Percentiles rank a stretch among this genome's conserved stretches.
Conservation (phyloP, 345 rosid species). For the Hibiscus tridactylites region DNA sequence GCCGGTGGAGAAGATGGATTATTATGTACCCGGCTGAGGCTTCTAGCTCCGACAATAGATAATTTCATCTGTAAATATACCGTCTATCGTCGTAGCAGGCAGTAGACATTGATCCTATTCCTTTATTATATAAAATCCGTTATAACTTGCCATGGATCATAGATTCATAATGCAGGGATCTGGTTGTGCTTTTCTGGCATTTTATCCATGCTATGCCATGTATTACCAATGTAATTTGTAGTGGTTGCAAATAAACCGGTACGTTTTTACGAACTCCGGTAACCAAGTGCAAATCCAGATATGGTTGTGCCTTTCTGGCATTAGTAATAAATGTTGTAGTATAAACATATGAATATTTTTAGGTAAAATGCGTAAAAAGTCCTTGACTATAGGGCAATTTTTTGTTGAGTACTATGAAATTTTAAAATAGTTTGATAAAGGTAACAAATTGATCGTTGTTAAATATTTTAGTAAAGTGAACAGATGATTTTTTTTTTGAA, state of each 20-base stretch:
- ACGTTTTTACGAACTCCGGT: not conserved
- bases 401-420: too few species aligned
- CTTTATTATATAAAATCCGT: not conserved
- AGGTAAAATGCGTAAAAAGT: too few species aligned
- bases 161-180: not conserved
- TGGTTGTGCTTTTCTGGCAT: not conserved
- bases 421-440: too few species aligned
- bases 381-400: too few species aligned
- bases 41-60: not conserved
- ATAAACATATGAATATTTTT: too few species aligned
- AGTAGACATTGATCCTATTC: not conserved
- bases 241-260: not conserved
- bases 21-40: constrained; percentile 62
- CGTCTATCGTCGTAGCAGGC: not conserved
- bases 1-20: constrained; percentile 94
- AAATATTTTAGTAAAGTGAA: too few species aligned
- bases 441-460: too few species aligned
- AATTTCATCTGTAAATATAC: constrained; percentile 11
- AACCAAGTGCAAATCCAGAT: not conserved
- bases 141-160: not conserved
- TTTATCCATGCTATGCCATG: not conserved
- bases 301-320: too few species aligned
- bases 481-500: too few species aligned
- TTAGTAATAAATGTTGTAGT: too few species aligned
- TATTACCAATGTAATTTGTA: not conserved